phyloP scores from a whole-genome alignment of 2,329 filamentous ascomycete genomes.

The Fusarium coffeatum region DNA sequence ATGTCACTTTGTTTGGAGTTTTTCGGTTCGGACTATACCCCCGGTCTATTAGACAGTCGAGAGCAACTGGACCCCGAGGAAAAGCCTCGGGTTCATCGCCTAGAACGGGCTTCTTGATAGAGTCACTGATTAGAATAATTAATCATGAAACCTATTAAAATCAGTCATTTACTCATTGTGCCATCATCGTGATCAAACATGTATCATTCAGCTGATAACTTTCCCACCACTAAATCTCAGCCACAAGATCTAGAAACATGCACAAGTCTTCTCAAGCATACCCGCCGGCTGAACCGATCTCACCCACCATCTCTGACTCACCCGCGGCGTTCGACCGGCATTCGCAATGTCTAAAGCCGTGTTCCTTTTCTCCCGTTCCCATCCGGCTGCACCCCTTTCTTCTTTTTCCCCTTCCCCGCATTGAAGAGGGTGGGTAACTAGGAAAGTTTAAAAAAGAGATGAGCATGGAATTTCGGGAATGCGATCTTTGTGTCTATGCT shows the following conservation, averaged over 20 bases:
- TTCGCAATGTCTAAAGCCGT: slow-evolving; percentile 30
- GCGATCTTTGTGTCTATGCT: slow-evolving; percentile 27
- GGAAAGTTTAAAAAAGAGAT: slow-evolving; percentile 28
- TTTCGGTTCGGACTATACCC: slow-evolving; percentile 46
- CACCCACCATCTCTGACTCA: slow-evolving; percentile 7
- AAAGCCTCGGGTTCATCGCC: slow-evolving; percentile 37
- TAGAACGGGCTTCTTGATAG: slow-evolving; percentile 49
- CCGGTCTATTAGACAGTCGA: slow-evolving; percentile 49
- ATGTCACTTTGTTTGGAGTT: slow-evolving; percentile 41
- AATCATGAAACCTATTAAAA: slow-evolving; percentile 34
- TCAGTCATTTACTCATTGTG: background rate
- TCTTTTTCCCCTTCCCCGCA: slow-evolving; percentile 15
- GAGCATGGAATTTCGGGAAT: slow-evolving; percentile 16
- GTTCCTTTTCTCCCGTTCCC: slow-evolving; percentile 17
- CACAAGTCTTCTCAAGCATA: background rate
- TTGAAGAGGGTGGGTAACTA: slow-evolving; percentile 21
- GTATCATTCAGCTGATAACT: background rate
- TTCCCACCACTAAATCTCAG: background rate
- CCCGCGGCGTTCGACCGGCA: slow-evolving; percentile 22
- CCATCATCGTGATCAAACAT: background rate
- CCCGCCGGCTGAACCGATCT: slow-evolving; percentile 14
- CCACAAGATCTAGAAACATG: background rate
- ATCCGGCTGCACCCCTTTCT: slow-evolving; percentile 13
- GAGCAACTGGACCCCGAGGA: slow-evolving; percentile 38
- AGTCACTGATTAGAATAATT: slow-evolving; percentile 41